Evolutionary conservation across 176 grass and related monocot genomes (phyloP), one percentile per base, ranked within the genome.

Genomic region (Zoysia japonica): DNA sequence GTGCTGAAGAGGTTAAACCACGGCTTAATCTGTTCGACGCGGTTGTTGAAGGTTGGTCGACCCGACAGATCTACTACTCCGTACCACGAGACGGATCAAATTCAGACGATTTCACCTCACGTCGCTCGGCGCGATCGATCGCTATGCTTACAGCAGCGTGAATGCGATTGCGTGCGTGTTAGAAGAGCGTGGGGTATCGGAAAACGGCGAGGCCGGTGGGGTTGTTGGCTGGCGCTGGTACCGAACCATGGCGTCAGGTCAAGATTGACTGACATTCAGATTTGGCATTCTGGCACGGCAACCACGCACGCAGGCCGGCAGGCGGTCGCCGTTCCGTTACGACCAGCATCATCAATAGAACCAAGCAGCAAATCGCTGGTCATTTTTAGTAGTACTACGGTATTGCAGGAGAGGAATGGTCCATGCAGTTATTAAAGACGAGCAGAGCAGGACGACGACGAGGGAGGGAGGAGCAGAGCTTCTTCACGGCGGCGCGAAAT

Each of bases 41-140:
- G 57, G 65, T 85, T 1, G 82, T 51, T 71, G 77, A 64, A 14
- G 70, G 76, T 80, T 89, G 71, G 71, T 78, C 65, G 1, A 51
- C 9, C 7, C 51, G 16, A 52, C 49, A 11, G 64, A 85, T 11
- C 70, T 40, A 50, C 54, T 10, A 15, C 9, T 5, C 17, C 28
- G 28, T 28, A 28, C 28, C 28, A 28, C 28, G 28, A 28, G 28
- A 28, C 40, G 53, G 15, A 16, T 61, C 5, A 3, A 36, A 53
- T 52, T 5, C 38, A 3, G 4, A 45, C 19, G 9, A 9, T 28
- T 14, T 44, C 28, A 28, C 28, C 28, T 52, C 44, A 7, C 50
- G 48, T 76, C 53, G 83, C 38, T 12, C 20, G 3, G 42, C 3
- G 28, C 11, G 3, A 54, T 61, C 2, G 78, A 41, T 11, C 35